These are phyloP conservation scores for Paecilomyces niveus DNA, from an alignment of 2,329 filamentous ascomycete species.

Conservation along the genomic window DNA sequence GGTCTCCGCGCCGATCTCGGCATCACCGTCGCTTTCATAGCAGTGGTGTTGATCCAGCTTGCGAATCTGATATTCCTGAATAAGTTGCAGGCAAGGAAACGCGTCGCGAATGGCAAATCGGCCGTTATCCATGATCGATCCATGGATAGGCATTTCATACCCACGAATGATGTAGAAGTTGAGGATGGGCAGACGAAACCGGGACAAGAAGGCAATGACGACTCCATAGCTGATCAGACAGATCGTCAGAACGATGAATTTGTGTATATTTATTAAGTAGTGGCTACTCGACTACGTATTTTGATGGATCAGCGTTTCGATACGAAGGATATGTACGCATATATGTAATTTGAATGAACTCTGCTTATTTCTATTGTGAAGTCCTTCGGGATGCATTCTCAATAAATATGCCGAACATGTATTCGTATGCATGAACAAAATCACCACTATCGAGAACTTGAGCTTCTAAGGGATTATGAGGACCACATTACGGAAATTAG, in stretches of 20 bases:
- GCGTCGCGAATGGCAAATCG: constrained; percentile 55
- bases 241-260: constrained; percentile 63
- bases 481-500: too few relatives aligned
- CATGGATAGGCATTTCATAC: constrained; percentile 49
- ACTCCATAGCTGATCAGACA: constrained; percentile 54
- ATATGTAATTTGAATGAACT: background rate
- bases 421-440: background rate
- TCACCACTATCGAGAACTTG: too few relatives aligned
- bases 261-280: constrained; percentile 50
- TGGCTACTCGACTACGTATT: background rate
- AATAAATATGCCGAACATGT: background rate
- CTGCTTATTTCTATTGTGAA: background rate
- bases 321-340: background rate
- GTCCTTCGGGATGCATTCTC: background rate
- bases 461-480: too few relatives aligned
- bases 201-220: constrained; percentile 35
- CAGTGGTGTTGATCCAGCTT: constrained; percentile 48
- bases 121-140: constrained; percentile 53
- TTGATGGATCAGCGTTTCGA: background rate
- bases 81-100: constrained; percentile 46
- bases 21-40: constrained; percentile 44
- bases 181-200: constrained; percentile 12
- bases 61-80: constrained; percentile 48
- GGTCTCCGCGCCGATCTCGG: constrained; percentile 48
- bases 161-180: constrained; percentile 12